Evolutionary conservation across 2,329 filamentous ascomycete genomes (phyloP), one percentile per base, ranked within the genome.

Genomic region (Amauroascus niger): DNA sequence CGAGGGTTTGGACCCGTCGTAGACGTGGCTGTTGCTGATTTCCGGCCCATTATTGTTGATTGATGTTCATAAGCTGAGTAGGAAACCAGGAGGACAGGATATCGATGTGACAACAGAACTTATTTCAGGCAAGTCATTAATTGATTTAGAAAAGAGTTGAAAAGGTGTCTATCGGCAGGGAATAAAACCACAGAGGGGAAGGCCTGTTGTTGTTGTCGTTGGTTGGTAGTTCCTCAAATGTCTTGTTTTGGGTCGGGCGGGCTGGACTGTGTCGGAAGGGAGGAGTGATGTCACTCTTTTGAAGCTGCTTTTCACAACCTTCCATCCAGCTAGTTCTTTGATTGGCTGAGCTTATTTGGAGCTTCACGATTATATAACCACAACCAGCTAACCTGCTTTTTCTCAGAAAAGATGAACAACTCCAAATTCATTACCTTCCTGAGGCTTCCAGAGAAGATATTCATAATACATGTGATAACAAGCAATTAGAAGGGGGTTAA

Each of bases 1-100:
- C 53, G 58, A 58, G 26, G 52, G 54, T 59, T 37, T 57, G 57
- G 43, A 6, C 52, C 57, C 57, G 30, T 52, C 53, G 60, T 33
- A 57, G 56, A 45, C 61, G 33, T 47, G 43, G 52, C 18, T 18
- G 52, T 45, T 3, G 52, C n/a, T 44, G 52, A 49, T 53, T 33
- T 55, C 8, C 48, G 55, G 28, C 48, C 52, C 55, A 57, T 57
- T 47, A 16, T 33, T 20, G 37, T 45, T 46, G n/a, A 18, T 49
- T 48, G 26, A 35, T 6, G 9, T 14, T 30, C 5, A 14, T 45
- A 26, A 24, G 7, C 7, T 44, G 22, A 11, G 16, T 9, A 44
- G 43, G 22, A 22, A 45, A 14, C n/a, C n/a, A n/a, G n/a, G n/a
- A 28, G 16, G 39, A 24, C n/a, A 14, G 30, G 22, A 8, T 13